Evolutionary conservation across 148 eudicot genomes (phyloP).

Genomic region (Vaccinium corymbosum): DNA sequence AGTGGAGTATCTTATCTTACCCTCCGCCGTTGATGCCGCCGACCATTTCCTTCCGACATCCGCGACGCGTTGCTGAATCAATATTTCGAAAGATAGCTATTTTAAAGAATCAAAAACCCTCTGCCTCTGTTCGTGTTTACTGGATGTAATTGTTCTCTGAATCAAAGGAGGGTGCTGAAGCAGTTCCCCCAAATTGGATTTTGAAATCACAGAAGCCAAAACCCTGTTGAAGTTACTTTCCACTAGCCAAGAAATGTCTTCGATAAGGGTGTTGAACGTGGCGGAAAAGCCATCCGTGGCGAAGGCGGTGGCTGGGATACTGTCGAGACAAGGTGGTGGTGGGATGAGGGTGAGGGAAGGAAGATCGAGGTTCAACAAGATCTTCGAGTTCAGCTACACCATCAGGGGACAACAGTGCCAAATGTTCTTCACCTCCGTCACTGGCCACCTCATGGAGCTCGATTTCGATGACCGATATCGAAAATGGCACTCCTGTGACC

Average conservation of each 20-base stretch:
- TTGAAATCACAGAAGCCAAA: neutral
- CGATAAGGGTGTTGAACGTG: conserved; percentile 73
- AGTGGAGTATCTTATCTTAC: no score
- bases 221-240: neutral
- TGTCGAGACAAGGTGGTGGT: conserved; percentile 44
- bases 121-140: no score
- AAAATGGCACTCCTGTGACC: conserved; percentile 95
- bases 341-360: conserved; percentile 55
- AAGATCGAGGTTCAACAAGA: conserved; percentile 77
- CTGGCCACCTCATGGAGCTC: conserved; percentile 93
- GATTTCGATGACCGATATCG: conserved; percentile 71
- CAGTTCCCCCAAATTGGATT: neutral
- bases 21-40: no score
- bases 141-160: no score
- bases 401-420: conserved; percentile 59
- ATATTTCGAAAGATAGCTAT: no score
- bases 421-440: conserved; percentile 88
- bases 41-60: no score
- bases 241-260: conserved; percentile 12
- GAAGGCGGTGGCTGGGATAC: conserved; percentile 69
- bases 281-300: conserved; percentile 99
- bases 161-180: neutral
- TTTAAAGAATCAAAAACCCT: no score
- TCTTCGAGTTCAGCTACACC: conserved; percentile 69
- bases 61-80: no score